These are phyloP conservation scores for Microdochium nivale DNA, from an alignment of 2,329 filamentous ascomycete genomes.

Conservation along the genomic window DNA sequence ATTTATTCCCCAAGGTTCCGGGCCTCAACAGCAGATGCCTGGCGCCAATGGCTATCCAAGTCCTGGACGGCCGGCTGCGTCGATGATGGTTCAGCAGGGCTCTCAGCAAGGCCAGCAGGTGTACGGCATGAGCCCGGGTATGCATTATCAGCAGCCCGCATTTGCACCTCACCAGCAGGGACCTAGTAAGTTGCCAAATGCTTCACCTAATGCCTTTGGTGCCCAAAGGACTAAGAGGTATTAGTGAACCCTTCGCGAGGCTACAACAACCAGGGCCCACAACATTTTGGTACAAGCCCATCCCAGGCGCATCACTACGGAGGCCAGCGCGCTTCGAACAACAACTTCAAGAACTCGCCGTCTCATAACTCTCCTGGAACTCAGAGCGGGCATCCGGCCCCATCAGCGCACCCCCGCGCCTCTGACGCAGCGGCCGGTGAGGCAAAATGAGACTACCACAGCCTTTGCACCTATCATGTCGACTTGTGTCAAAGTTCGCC, in stretches of 20 bases:
- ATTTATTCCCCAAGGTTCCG: constrained; percentile 52
- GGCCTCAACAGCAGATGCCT: constrained; percentile 49
- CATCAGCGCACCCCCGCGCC: background rate
- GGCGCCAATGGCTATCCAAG: constrained; percentile 79
- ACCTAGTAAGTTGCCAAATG: constrained; percentile 54
- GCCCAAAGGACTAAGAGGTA: background rate
- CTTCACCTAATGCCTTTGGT: background rate
- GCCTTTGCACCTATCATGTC: background rate
- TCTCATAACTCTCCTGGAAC: constrained; percentile 28
- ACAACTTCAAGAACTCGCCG: constrained; percentile 44
- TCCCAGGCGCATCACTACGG: constrained; percentile 57
- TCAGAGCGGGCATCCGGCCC: constrained; percentile 19
- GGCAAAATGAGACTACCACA: background rate
- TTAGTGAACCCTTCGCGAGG: constrained; percentile 52
- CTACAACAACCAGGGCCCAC: constrained; percentile 49
- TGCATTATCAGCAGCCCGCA: constrained; percentile 67
- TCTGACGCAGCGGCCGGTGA: background rate
- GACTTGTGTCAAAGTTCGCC: background rate
- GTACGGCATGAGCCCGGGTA: constrained; percentile 68
- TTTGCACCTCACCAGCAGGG: constrained; percentile 63
- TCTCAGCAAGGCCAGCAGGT: constrained; percentile 82
- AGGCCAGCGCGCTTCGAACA: constrained; percentile 48
- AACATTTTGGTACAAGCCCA: constrained; percentile 58
- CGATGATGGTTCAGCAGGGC: constrained; percentile 91
- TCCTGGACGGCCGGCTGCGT: constrained; percentile 67